phyloP scores from a whole-genome alignment of 495 filamentous ascomycete species.

The Hyaloscypha variabilis region DNA sequence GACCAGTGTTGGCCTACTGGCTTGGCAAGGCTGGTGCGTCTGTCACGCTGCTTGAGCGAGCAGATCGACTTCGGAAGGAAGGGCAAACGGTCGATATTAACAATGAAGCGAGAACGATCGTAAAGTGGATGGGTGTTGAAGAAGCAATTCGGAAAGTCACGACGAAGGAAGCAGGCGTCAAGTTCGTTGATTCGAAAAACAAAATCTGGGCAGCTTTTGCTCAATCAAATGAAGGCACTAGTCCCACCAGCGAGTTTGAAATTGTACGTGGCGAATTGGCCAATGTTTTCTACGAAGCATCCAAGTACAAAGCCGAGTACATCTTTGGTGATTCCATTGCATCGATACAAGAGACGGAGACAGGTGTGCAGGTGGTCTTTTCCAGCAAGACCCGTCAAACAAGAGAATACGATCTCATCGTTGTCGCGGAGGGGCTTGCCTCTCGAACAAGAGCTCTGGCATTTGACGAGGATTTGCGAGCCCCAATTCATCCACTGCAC shows the following conservation, averaged over 20 bases:
- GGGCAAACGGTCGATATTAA: conserved; percentile 60
- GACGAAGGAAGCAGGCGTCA: conserved; percentile 45
- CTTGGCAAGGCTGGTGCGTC: conserved; percentile 47
- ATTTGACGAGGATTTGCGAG: conserved; percentile 31
- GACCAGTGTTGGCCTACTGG: conserved; percentile 55
- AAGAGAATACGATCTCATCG: conserved; percentile 51
- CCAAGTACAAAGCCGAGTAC: conserved; percentile 35
- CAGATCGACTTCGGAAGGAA: conserved; percentile 41
- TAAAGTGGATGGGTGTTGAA: conserved; percentile 55
- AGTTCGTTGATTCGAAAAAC: conserved; percentile 44
- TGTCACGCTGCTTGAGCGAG: conserved; percentile 58
- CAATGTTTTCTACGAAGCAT: conserved; percentile 43
- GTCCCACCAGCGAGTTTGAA: conserved; percentile 57
- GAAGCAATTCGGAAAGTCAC: conserved; percentile 41
- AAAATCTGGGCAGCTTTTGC: conserved; percentile 41
- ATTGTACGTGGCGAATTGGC: conserved; percentile 55
- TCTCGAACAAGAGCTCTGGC: conserved; percentile 45
- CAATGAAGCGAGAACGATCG: conserved; percentile 47
- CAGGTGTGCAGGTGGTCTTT: conserved; percentile 39
- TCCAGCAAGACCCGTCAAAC: conserved; percentile 39
- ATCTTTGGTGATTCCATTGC: conserved; percentile 43
- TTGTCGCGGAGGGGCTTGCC: conserved; percentile 51
- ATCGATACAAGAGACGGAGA: conserved; percentile 30
- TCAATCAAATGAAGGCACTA: conserved; percentile 36
- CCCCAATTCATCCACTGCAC: conserved; percentile 24